Percentiles rank a stretch among this genome's conserved stretches.
phyloP scores from a whole-genome alignment of 1,139 yeast species.

The Waltiozyma sp. region DNA sequence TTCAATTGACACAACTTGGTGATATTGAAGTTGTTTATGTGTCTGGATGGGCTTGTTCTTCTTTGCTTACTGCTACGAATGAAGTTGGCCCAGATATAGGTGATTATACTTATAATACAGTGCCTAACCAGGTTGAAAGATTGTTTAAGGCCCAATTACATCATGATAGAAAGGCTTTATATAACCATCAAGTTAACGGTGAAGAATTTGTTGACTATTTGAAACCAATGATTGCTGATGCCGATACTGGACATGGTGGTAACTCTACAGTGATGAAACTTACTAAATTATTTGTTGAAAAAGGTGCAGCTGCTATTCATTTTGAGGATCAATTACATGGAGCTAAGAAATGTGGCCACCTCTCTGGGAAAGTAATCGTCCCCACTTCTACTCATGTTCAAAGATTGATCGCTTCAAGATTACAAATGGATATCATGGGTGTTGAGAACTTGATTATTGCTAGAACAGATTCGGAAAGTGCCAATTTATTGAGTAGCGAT shows the following conservation, averaged over 20 bases:
- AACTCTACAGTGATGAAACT: conserved; percentile 51
- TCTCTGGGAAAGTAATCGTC: conserved; percentile 52
- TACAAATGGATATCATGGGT: conserved; percentile 59
- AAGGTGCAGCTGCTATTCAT: conserved; percentile 57
- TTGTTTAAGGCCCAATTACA: conserved; percentile 47
- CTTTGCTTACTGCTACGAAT: conserved; percentile 42
- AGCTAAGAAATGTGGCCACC: conserved; percentile 55
- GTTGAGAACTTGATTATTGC: conserved; percentile 49
- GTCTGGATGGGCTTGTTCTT: conserved; percentile 32
- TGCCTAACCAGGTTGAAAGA: conserved; percentile 53
- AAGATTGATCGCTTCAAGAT: conserved; percentile 45
- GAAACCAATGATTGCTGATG: conserved; percentile 57
- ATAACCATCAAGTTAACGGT: conserved; percentile 23
- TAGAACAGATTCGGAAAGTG: conserved; percentile 50
- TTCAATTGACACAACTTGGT: conserved; percentile 48
- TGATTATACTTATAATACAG: conserved; percentile 57
- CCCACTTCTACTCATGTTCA: conserved; percentile 50
- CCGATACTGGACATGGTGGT: conserved; percentile 64
- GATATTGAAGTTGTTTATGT: conserved; percentile 38
- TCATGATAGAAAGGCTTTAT: conserved; percentile 40
- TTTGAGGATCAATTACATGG: conserved; percentile 57
- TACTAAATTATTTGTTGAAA: conserved; percentile 52
- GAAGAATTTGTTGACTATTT: conserved; percentile 32
- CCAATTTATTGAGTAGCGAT: conserved; percentile 40
- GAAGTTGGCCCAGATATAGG: conserved; percentile 52